These are phyloP conservation scores for Tieghemiomyces parasiticus DNA, from an alignment of 192 early-diverging fungal genomes.

Conservation along the genomic window DNA sequence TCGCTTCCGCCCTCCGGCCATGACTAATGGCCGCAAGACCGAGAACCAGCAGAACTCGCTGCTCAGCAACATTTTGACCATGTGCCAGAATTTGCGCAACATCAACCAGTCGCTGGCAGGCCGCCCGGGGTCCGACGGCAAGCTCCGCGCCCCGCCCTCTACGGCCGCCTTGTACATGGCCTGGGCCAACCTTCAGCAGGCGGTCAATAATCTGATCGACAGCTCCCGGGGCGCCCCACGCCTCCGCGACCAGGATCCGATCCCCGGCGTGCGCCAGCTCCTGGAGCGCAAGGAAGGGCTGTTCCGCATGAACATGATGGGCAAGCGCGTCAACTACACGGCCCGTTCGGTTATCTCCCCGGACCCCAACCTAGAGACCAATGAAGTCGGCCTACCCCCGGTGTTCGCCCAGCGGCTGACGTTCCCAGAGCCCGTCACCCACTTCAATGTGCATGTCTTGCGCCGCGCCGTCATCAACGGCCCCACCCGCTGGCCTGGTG, in stretches of 20 bases:
- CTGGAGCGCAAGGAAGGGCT: constrained; percentile 99
- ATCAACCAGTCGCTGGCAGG: constrained; percentile 25
- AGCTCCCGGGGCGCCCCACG: constrained; percentile 67
- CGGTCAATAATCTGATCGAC: constrained; percentile 89
- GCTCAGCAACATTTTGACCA: constrained; percentile 68
- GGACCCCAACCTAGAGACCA: constrained; percentile 94
- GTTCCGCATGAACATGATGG: constrained; percentile 99
- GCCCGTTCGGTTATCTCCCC: constrained; percentile 96
- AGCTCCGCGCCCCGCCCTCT: constrained; percentile 15
- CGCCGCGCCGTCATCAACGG: constrained; percentile 89
- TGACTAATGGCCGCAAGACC: constrained; percentile 76
- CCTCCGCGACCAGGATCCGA: constrained; percentile 43
- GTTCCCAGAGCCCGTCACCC: constrained; percentile 94
- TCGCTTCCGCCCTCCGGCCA: constrained; percentile 83
- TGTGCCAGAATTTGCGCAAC: constrained; percentile 48
- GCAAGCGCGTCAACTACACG: constrained; percentile 98
- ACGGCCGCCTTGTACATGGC: constrained; percentile 29
- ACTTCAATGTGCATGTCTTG: constrained; percentile 87
- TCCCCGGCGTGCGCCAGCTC: constrained; percentile 88
- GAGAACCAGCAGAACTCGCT: constrained; percentile 94
- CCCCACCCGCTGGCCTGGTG: constrained; percentile 91
- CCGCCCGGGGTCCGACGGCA: constrained; percentile 11
- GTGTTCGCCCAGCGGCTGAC: constrained; percentile 91
- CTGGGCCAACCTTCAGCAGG: constrained; percentile 76
- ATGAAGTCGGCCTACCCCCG: constrained; percentile 94